Percentiles rank a stretch among this genome's conserved stretches.
Conservation (phyloP, 139 green algal species). For the Yamagishiella unicocca region DNA sequence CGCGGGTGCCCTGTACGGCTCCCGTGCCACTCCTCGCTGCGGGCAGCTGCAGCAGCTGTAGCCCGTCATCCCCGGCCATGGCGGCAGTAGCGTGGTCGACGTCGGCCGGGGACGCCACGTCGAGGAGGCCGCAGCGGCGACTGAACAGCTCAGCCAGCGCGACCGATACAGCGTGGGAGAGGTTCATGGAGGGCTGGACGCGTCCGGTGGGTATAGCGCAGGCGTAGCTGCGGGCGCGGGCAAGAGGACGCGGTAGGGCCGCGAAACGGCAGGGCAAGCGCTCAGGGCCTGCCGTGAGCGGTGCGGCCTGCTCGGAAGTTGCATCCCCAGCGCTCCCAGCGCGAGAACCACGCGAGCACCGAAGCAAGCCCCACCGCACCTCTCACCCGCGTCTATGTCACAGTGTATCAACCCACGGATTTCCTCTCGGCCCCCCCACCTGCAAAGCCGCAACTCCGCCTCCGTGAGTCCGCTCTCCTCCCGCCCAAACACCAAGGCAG, state of each 20-base stretch:
- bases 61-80: background rate
- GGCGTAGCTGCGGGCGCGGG: conserved; percentile 58
- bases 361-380: no score
- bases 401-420: no score
- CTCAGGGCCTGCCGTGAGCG: no score
- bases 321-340: no score
- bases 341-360: no score
- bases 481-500: conserved; percentile 83
- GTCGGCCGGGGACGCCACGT: background rate
- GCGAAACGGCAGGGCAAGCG: no score
- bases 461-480: conserved; percentile 80
- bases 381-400: no score
- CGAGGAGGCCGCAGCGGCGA: conserved; percentile 14
- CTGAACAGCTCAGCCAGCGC: conserved; percentile 60
- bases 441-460: conserved; percentile 76
- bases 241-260: no score
- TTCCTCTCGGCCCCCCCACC: no score
- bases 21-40: background rate
- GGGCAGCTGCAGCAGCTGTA: background rate
- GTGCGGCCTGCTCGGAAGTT: no score
- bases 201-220: conserved; percentile 80
- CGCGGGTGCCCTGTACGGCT: no score
- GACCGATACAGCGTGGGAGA: conserved; percentile 81
- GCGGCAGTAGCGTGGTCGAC: background rate
- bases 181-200: conserved; percentile 76